These are phyloP conservation scores for Linnemannia zychae DNA, from an alignment of 192 early-diverging fungal genomes.

Conservation along the genomic window DNA sequence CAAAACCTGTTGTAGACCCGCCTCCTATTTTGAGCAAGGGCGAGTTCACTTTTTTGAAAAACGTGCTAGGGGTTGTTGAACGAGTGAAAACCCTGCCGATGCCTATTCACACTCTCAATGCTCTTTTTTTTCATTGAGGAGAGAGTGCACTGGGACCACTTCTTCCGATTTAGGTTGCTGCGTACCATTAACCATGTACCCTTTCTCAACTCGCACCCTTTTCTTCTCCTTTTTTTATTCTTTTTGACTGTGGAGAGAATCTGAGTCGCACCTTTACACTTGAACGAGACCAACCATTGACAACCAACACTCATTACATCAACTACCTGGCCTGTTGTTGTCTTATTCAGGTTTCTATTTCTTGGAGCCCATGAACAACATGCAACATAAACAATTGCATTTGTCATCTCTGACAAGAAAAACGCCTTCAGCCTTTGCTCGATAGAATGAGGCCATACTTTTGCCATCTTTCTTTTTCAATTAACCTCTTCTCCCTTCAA, in stretches of 20 bases:
- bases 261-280: background rate
- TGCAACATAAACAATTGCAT: background rate
- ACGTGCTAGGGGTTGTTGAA: background rate
- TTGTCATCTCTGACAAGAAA: background rate
- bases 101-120: background rate
- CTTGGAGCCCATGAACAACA: background rate
- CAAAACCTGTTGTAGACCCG: background rate
- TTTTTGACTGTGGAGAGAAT: background rate
- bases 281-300: too few species aligned
- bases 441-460: background rate
- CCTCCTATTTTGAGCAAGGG: background rate
- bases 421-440: background rate
- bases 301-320: background rate
- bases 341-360: too few species aligned
- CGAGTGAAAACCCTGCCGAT: too few species aligned
- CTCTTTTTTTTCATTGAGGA: background rate
- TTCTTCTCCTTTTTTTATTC: background rate
- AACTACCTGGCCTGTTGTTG: background rate
- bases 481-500: background rate
- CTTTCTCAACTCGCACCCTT: background rate
- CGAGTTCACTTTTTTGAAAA: background rate
- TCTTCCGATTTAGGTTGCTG: conserved; percentile 7
- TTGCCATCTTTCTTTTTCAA: background rate
- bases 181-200: background rate
- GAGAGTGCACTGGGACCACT: conserved; percentile 7